These are phyloP conservation scores for Saccharomycopsis lassenensis DNA, from an alignment of 805 yeast species.

Conservation along the genomic window DNA sequence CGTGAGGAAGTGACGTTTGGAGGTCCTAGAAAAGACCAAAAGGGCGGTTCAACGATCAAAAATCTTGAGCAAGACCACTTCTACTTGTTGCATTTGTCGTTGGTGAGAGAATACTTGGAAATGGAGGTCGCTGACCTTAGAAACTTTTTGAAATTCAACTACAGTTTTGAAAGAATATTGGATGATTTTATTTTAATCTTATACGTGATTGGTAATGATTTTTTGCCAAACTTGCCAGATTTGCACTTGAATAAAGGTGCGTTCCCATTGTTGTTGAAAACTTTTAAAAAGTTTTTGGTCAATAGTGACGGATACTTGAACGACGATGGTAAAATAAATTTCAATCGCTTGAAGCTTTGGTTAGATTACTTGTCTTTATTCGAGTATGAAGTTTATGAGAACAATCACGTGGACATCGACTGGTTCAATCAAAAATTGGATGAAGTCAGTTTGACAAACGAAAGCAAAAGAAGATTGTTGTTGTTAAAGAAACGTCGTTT, in stretches of 20 bases:
- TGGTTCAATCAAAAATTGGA: slow-evolving; percentile 87
- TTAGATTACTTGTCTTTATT: slow-evolving; percentile 63
- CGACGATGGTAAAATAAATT: slow-evolving; percentile 71
- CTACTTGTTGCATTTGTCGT: slow-evolving; percentile 69
- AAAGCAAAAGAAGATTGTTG: slow-evolving; percentile 50
- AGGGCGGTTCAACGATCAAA: slow-evolving; percentile 27
- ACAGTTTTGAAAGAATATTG: slow-evolving; percentile 76
- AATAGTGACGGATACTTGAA: slow-evolving; percentile 76
- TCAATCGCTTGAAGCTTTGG: slow-evolving; percentile 64
- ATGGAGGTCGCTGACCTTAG: slow-evolving; percentile 71
- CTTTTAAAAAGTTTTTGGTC: slow-evolving; percentile 73
- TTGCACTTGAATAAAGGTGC: slow-evolving; percentile 92
- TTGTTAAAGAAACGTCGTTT: slow-evolving; percentile 70
- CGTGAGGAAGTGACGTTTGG: slow-evolving; percentile 97
- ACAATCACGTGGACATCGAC: slow-evolving; percentile 69
- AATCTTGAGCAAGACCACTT: slow-evolving; percentile 71
- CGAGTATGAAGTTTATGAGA: slow-evolving; percentile 81
- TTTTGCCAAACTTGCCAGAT: slow-evolving; percentile 93
- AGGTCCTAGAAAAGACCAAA: slow-evolving; percentile 25
- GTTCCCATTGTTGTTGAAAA: slow-evolving; percentile 79
- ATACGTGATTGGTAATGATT: slow-evolving; percentile 96
- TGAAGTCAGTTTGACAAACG: slow-evolving; percentile 64
- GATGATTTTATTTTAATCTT: slow-evolving; percentile 89
- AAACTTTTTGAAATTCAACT: slow-evolving; percentile 50
- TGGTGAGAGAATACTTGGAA: slow-evolving; percentile 83